phyloP scores from a whole-genome alignment of 768 basidiomycete species.

The Boletus vermiculosoides region DNA sequence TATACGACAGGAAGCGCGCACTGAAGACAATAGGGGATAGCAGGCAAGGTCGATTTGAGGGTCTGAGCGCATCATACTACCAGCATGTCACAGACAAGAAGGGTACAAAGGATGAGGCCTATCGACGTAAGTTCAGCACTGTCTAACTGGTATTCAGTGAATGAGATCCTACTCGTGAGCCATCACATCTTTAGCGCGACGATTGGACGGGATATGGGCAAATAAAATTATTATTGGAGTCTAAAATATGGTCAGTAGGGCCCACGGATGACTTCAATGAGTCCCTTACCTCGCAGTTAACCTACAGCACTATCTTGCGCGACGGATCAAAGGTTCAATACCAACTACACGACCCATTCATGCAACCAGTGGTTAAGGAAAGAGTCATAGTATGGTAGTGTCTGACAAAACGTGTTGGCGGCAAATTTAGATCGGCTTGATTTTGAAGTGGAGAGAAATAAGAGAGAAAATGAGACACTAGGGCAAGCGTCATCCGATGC shows the following conservation, averaged over 20 bases:
- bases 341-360: slow-evolving; percentile 10
- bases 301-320: slow-evolving; percentile 30
- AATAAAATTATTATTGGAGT: slow-evolving; percentile 11
- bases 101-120: background rate
- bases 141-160: background rate
- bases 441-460: slow-evolving; percentile 99
- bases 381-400: background rate
- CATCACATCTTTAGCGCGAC: background rate
- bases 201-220: background rate
- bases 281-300: slow-evolving; percentile 18
- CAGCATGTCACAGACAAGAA: background rate
- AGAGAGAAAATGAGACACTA: slow-evolving; percentile 98
- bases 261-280: background rate
- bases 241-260: slow-evolving; percentile 8
- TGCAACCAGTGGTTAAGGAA: background rate
- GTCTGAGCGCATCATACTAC: background rate
- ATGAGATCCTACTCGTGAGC: slow-evolving; percentile 2
- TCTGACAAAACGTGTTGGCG: background rate
- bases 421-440: slow-evolving; percentile 84
- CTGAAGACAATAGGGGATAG: background rate
- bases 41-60: background rate
- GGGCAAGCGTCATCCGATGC: background rate
- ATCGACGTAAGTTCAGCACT: background rate
- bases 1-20: too few relatives aligned
- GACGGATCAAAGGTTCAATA: slow-evolving; percentile 5